phyloP scores from a whole-genome alignment of 2,329 filamentous ascomycete genomes.

The Claviceps purpurea region DNA sequence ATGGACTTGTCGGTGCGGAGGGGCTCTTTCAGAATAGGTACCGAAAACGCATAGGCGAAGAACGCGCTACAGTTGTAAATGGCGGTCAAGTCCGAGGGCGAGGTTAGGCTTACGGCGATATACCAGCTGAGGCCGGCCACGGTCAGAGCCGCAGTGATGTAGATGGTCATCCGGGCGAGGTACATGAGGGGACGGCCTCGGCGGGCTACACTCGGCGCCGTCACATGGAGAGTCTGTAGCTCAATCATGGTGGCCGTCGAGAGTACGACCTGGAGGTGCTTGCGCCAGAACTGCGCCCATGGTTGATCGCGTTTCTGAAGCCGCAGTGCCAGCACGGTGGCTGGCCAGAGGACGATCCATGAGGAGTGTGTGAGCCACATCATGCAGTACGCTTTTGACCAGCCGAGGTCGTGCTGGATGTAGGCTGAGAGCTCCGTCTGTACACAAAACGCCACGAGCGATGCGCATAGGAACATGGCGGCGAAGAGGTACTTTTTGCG shows the following conservation, averaged over 20 bases:
- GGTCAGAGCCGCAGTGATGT: conserved; percentile 76
- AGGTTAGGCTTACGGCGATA: conserved; percentile 84
- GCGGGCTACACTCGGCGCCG: conserved; percentile 20
- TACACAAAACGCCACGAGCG: conserved; percentile 75
- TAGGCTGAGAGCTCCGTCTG: conserved; percentile 95
- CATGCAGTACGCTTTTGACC: conserved; percentile 99
- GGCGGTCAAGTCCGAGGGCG: conserved; percentile 82
- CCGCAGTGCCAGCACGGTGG: conserved; percentile 67
- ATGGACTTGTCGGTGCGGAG: conserved; percentile 73
- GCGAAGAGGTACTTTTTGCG: conserved; percentile 79
- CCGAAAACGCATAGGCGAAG: conserved; percentile 94
- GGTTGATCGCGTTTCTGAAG: conserved; percentile 65
- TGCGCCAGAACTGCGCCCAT: conserved; percentile 76
- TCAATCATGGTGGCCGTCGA: conserved; percentile 69
- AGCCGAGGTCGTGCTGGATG: conserved; percentile 81
- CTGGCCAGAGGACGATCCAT: conserved; percentile 81
- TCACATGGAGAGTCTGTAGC: conserved; percentile 56
- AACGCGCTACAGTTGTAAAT: conserved; percentile 99
- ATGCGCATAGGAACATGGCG: conserved; percentile 67
- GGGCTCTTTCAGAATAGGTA: conserved; percentile 77
- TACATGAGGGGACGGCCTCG: conserved; percentile 44
- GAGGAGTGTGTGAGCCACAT: conserved; percentile 94
- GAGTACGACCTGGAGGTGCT: conserved; percentile 36
- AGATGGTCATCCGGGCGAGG: conserved; percentile 63
- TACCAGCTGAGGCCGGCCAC: conserved; percentile 93